Evolutionary conservation across 2,329 filamentous ascomycete genomes (phyloP).

Genomic region (Ceratocystis cubensis): DNA sequence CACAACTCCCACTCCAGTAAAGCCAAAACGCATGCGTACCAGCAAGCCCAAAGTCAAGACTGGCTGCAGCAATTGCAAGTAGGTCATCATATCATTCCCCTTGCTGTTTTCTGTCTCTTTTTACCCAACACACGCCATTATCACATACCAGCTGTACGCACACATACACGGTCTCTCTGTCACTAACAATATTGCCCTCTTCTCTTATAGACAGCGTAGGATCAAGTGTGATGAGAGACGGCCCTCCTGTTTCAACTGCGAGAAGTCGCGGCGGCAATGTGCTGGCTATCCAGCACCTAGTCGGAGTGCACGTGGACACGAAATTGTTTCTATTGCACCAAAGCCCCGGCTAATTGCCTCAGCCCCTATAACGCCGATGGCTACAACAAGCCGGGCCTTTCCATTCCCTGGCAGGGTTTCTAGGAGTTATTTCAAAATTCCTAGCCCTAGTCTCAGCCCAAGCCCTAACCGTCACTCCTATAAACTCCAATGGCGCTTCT

Average conservation of each 20-base stretch:
- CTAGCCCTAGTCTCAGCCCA: neutral
- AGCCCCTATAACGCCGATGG: neutral
- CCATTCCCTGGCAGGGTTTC: constrained; percentile 3
- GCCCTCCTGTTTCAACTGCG: constrained; percentile 48
- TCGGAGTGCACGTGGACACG: constrained; percentile 35
- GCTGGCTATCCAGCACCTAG: constrained; percentile 49
- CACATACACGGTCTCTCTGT: neutral
- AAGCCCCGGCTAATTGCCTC: constrained; percentile 15
- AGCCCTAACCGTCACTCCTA: constrained; percentile 5
- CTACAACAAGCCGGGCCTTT: neutral
- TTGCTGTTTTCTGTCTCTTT: neutral
- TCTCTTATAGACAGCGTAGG: constrained; percentile 37
- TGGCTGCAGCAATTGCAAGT: constrained; percentile 58
- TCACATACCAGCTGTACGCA: neutral
- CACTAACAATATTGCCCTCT: neutral
- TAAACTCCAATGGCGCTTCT: constrained; percentile 6
- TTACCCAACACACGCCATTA: neutral
- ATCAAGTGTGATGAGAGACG: constrained; percentile 56
- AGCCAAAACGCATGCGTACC: constrained; percentile 35
- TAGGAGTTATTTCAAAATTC: neutral
- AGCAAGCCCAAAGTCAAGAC: constrained; percentile 54
- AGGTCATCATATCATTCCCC: constrained; percentile 27
- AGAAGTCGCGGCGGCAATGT: constrained; percentile 46
- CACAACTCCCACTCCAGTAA: neutral
- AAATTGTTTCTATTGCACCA: constrained; percentile 40